These are phyloP conservation scores for Termitomyces sp. DNA, from an alignment of 768 basidiomycete genomes.

Conservation along the genomic window DNA sequence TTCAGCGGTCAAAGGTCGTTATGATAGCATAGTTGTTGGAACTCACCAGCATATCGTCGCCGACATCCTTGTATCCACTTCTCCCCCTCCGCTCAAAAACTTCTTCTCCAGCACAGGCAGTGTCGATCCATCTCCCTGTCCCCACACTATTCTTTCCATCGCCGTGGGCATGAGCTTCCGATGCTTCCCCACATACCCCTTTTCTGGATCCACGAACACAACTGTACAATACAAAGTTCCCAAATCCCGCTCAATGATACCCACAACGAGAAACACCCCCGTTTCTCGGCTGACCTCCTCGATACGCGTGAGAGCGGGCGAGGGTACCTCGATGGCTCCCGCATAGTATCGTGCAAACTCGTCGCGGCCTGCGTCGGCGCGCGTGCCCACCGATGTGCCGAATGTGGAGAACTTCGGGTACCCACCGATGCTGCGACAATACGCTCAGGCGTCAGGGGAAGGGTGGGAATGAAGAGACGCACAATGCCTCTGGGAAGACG, in stretches of 20 bases:
- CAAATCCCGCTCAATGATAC: slow-evolving; percentile 51
- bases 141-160: slow-evolving; percentile 57
- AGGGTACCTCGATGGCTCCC: slow-evolving; percentile 54
- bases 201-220: slow-evolving; percentile 46
- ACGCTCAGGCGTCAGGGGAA: background rate
- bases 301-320: slow-evolving; percentile 38
- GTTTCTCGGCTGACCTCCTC: slow-evolving; percentile 42
- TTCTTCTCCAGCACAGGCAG: slow-evolving; percentile 40
- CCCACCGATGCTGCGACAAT: slow-evolving; percentile 31
- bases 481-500: slow-evolving; percentile 59
- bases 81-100: slow-evolving; percentile 21
- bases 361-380: slow-evolving; percentile 45
- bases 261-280: slow-evolving; percentile 51
- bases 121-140: slow-evolving; percentile 49
- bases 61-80: slow-evolving; percentile 39
- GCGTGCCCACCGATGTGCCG: slow-evolving; percentile 43
- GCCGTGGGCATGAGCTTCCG: slow-evolving; percentile 63
- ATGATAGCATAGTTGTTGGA: background rate
- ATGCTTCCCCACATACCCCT: slow-evolving; percentile 54
- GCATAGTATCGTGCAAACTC: slow-evolving; percentile 50
- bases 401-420: slow-evolving; percentile 57
- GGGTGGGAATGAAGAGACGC: background rate
- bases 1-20: background rate
- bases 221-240: slow-evolving; percentile 60
- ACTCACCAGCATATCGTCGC: slow-evolving; percentile 56